Evolutionary conservation across 306 rosid species (phyloP).

Genomic region (Casuarina equisetifolia): DNA sequence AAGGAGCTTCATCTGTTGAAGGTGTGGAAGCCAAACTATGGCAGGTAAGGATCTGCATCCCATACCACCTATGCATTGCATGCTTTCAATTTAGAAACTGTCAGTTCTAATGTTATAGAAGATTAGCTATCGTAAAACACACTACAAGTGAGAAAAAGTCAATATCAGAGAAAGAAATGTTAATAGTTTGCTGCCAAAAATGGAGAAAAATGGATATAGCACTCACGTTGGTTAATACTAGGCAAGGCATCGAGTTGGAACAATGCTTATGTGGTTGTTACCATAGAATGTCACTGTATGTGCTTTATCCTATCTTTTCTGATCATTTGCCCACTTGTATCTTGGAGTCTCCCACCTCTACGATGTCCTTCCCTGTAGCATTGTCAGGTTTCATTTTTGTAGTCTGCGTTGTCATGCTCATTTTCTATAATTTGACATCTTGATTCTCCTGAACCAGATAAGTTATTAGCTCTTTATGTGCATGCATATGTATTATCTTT

Average conservation of each 20-base stretch:
- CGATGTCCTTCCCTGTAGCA: background rate
- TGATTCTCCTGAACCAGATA: background rate
- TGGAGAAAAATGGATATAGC: background rate
- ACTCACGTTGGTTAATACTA: background rate
- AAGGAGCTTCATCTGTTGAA: slow-evolving; percentile 87
- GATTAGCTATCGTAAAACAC: background rate
- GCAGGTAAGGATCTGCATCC: slow-evolving; percentile 59
- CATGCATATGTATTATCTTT: background rate
- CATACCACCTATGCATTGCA: slow-evolving; percentile 20
- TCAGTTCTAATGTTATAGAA: background rate
- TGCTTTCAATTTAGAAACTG: background rate
- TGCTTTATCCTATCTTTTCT: background rate
- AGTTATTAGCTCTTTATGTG: background rate
- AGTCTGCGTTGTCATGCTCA: too few relatives aligned
- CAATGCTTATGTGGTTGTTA: background rate
- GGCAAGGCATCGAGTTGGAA: background rate
- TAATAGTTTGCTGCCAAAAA: background rate
- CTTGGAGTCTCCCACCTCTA: background rate
- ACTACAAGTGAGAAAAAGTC: background rate
- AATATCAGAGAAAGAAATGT: background rate
- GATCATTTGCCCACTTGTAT: background rate
- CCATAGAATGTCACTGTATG: background rate
- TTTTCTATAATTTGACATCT: background rate
- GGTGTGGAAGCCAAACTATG: slow-evolving; percentile 87
- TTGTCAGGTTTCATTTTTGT: background rate